These are phyloP conservation scores for Tricholoma terreum DNA, from an alignment of 768 basidiomycete genomes.

Conservation along the genomic window DNA sequence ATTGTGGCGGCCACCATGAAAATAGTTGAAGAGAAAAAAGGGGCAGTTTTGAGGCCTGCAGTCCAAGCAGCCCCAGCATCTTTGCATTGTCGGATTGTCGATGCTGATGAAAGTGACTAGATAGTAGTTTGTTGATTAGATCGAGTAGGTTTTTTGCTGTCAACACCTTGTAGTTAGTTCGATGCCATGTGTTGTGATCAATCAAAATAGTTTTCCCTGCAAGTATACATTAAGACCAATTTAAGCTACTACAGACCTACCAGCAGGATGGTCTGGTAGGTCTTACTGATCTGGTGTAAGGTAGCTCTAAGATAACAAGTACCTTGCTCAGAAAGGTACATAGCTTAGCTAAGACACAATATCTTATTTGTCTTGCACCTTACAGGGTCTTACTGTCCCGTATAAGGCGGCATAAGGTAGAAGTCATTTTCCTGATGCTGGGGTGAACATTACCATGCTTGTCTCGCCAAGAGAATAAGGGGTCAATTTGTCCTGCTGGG, in stretches of 20 bases:
- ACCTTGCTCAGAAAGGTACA: constrained; percentile 5
- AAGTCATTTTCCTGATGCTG: neutral
- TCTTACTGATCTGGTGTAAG: neutral
- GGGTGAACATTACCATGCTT: no score
- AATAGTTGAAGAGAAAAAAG: neutral
- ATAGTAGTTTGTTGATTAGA: neutral
- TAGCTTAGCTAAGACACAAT: neutral
- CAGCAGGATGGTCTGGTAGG: neutral
- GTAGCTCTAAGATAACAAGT: neutral
- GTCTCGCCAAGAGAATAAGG: no score
- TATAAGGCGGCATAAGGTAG: neutral
- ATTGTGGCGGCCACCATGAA: constrained; percentile 1
- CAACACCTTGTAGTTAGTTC: neutral
- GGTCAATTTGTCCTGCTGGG: no score
- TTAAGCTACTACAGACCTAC: neutral
- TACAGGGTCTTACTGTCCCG: neutral
- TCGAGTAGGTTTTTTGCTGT: neutral
- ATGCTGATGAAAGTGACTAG: constrained; percentile 1
- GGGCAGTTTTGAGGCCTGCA: neutral
- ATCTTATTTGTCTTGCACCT: neutral
- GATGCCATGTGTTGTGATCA: neutral
- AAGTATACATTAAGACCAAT: neutral
- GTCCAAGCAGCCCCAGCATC: neutral
- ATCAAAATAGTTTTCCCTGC: neutral
- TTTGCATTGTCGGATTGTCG: neutral